Conservation (phyloP, 2,329 filamentous ascomycete genomes). For the Magnaporthiopsis incrustans region DNA sequence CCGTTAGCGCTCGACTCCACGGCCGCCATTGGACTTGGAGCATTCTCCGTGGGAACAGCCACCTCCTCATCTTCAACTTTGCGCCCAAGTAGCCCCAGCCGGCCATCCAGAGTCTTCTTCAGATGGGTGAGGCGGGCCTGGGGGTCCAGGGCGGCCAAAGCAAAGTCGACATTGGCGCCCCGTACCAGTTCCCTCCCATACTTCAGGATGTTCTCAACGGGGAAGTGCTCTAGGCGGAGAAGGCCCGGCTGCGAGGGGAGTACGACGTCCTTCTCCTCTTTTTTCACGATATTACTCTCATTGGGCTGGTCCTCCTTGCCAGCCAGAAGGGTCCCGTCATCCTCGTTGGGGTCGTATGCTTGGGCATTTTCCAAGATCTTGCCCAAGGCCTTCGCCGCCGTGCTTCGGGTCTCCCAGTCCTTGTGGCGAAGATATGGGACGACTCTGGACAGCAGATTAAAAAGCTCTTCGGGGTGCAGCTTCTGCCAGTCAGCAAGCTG, state of each 20-base stretch:
- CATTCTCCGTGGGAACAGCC: slow-evolving; percentile 52
- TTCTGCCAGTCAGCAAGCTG: slow-evolving; percentile 98
- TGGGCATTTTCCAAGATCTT: slow-evolving; percentile 89
- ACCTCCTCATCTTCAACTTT: slow-evolving; percentile 80
- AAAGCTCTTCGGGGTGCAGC: slow-evolving; percentile 93
- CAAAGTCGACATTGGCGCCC: slow-evolving; percentile 80
- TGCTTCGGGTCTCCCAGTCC: slow-evolving; percentile 93
- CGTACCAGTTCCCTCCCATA: slow-evolving; percentile 79
- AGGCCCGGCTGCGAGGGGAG: slow-evolving; percentile 47
- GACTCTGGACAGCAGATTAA: slow-evolving; percentile 87
- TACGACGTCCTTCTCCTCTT: slow-evolving; percentile 49
- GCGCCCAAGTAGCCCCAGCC: slow-evolving; percentile 77
- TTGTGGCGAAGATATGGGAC: slow-evolving; percentile 93
- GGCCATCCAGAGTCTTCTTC: slow-evolving; percentile 76
- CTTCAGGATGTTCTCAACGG: slow-evolving; percentile 72
- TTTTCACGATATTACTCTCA: slow-evolving; percentile 41
- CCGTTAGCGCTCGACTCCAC: slow-evolving; percentile 26
- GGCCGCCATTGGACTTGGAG: slow-evolving; percentile 35
- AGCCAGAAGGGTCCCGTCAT: slow-evolving; percentile 43
- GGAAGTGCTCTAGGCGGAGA: slow-evolving; percentile 65
- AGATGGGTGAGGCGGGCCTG: slow-evolving; percentile 74
- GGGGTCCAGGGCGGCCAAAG: slow-evolving; percentile 72
- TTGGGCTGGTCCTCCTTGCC: slow-evolving; percentile 34
- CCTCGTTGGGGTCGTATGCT: slow-evolving; percentile 77
- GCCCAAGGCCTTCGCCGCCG: slow-evolving; percentile 87